Percentiles rank a stretch among this genome's conserved stretches.
Evolutionary conservation across 2,329 filamentous ascomycete genomes (phyloP).

Genomic region (Aspergillus glaucus): DNA sequence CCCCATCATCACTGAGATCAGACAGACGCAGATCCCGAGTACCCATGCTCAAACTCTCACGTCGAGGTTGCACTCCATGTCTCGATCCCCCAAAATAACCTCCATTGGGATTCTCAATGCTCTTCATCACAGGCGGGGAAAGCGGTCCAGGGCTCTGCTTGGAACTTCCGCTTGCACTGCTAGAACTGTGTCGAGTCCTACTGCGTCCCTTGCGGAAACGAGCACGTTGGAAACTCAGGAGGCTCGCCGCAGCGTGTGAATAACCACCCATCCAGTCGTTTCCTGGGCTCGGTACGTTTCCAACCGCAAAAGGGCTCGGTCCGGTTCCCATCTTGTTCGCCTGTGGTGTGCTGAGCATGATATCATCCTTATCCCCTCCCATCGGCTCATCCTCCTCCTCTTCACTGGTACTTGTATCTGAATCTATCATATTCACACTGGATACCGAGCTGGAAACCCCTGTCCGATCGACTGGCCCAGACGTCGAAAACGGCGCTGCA

Average conservation of each 20-base stretch:
- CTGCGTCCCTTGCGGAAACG: conserved; percentile 54
- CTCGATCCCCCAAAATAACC: conserved; percentile 51
- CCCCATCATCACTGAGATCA: conserved; percentile 72
- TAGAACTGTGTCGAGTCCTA: conserved; percentile 54
- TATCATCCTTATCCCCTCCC: conserved; percentile 67
- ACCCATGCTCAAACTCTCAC: conserved; percentile 85
- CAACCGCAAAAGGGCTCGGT: conserved; percentile 42
- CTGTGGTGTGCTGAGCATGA: conserved; percentile 71
- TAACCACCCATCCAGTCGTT: conserved; percentile 57
- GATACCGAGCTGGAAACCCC: conserved; percentile 74
- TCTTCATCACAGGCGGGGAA: conserved; percentile 64
- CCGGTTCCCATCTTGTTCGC: conserved; percentile 52
- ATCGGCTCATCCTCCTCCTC: conserved; percentile 57
- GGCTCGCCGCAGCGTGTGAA: conserved; percentile 66
- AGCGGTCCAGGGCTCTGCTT: conserved; percentile 64
- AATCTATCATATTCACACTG: conserved; percentile 71
- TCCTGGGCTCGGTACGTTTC: conserved; percentile 46
- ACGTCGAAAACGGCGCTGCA: conserved; percentile 63
- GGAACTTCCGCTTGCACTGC: conserved; percentile 62
- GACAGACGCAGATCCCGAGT: conserved; percentile 81
- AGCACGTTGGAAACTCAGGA: conserved; percentile 70
- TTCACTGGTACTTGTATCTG: conserved; percentile 68
- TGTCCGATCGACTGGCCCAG: conserved; percentile 62
- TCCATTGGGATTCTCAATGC: conserved; percentile 46
- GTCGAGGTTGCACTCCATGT: conserved; percentile 51